These are phyloP conservation scores for Mycena latifolia DNA, from an alignment of 768 basidiomycete genomes.

Conservation along the genomic window DNA sequence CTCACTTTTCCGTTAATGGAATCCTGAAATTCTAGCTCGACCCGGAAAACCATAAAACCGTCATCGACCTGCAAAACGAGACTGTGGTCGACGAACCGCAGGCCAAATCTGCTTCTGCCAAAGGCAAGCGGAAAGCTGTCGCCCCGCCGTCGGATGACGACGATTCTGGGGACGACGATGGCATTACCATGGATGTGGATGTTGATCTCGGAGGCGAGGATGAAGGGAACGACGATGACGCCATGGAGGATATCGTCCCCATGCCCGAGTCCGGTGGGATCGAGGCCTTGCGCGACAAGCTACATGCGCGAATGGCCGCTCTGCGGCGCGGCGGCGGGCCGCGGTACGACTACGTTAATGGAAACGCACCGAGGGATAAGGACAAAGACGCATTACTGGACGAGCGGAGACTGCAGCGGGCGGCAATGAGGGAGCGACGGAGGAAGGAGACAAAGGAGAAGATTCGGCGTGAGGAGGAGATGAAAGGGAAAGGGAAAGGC, in stretches of 20 bases:
- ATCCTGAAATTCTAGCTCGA: constrained; percentile 79
- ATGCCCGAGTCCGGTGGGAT: constrained; percentile 78
- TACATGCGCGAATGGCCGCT: constrained; percentile 80
- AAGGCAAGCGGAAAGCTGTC: constrained; percentile 64
- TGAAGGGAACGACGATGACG: constrained; percentile 46
- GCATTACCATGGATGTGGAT: constrained; percentile 54
- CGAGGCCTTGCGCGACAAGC: constrained; percentile 72
- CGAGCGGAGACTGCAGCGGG: constrained; percentile 81
- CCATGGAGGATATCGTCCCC: constrained; percentile 60
- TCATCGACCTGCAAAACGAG: constrained; percentile 80
- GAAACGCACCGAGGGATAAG: constrained; percentile 54
- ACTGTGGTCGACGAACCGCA: constrained; percentile 41
- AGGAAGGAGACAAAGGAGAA: constrained; percentile 90
- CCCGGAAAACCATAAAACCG: constrained; percentile 86
- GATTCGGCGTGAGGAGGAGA: constrained; percentile 74
- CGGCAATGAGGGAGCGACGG: constrained; percentile 86
- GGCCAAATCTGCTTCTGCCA: constrained; percentile 39
- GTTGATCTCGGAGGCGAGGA: constrained; percentile 53
- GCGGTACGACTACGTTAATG: constrained; percentile 40
- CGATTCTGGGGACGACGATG: constrained; percentile 42
- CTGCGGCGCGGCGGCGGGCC: constrained; percentile 62
- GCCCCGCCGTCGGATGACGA: constrained; percentile 46
- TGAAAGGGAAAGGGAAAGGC: constrained; percentile 61
- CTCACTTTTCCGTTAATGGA: constrained; percentile 1
- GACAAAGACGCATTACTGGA: constrained; percentile 88